Evolutionary conservation across 2,329 filamentous ascomycete species (phyloP), one percentile per base, ranked within the genome.

Genomic region (Cercospora berteroae): DNA sequence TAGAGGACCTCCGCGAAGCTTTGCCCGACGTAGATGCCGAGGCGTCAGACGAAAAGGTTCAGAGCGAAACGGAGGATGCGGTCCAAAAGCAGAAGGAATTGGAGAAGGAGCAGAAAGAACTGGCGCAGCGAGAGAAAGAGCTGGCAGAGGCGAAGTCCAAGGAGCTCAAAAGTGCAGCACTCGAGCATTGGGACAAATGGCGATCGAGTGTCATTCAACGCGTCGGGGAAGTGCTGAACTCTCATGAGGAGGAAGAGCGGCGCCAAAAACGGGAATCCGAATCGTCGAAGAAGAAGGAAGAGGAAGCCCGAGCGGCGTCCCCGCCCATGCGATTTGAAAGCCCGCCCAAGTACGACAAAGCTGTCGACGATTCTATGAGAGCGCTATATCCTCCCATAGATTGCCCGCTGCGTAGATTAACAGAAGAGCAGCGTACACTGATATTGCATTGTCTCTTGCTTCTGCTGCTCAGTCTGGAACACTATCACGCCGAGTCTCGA

Each of bases 181-280:
- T 96, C 5, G 81, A 84, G 6, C 88, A 90, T 76, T 96, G 94
- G 76, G 88, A 90, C 66, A 90, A 92, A 70, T 98, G 94, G 94
- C 87, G 92, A 73, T 84, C 87, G 5, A 83, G 83, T 12, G 86
- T 97, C 9, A 81, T 92, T 48, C 84, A 87, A 65, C 87, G 93
- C 13, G 82, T 96, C 25, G 87, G 88, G 18, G 90, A 95, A 72
- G 86, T 93, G 39, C 77, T 85, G 57, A 82, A 81, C 67, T 75
- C 79, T 5, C 73, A 74, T 29, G 74, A 79, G 48, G 71, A 71
- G 33, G 76, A 74, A 5, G 62, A 74, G 50, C 73, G 74, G 65
- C 73, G 78, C 69, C 72, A 78, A 20, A 73, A 78, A 12, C 60
- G 72, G 25, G 29, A 52, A 27, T 2, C 52, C 16, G 36, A 42